These are phyloP conservation scores for Erodium texanum DNA, from an alignment of 441 rosid genomes.

Conservation along the genomic window DNA sequence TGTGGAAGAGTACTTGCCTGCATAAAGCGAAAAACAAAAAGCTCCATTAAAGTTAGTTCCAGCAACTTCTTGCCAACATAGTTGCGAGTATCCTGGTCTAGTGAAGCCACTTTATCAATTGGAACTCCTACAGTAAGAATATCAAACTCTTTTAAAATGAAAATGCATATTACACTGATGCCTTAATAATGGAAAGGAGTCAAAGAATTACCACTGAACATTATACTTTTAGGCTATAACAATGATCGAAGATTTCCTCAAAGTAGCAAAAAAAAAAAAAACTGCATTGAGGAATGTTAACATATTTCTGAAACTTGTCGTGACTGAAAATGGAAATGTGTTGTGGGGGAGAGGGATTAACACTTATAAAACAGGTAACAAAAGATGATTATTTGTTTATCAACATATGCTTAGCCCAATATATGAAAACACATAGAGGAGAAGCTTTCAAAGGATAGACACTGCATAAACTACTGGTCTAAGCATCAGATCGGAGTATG, in stretches of 20 bases:
- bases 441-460: not conserved
- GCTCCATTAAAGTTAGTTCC: conserved; percentile 74
- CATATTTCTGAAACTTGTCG: not conserved
- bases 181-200: not conserved
- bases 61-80: conserved; percentile 74
- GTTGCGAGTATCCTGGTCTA: conserved; percentile 68
- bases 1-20: conserved; percentile 33
- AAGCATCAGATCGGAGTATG: conserved; percentile 1
- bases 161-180: not conserved
- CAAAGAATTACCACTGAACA: not conserved
- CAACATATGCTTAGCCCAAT: not conserved
- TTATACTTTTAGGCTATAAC: not conserved
- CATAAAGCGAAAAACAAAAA: conserved; percentile 87
- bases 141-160: not conserved
- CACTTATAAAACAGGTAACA: not conserved
- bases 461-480: not conserved
- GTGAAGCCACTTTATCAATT: conserved; percentile 73
- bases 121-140: conserved; percentile 50
- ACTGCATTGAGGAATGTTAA: not conserved
- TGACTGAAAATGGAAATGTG: not conserved
- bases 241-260: not conserved
- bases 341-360: not conserved
- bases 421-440: not conserved
- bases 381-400: not conserved
- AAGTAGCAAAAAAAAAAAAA: not conserved